A percentile compares a stretch with the other conserved stretches of the same genome.
Conservation (phyloP, 495 filamentous ascomycete species). For the Annulohypoxylon stygium region DNA sequence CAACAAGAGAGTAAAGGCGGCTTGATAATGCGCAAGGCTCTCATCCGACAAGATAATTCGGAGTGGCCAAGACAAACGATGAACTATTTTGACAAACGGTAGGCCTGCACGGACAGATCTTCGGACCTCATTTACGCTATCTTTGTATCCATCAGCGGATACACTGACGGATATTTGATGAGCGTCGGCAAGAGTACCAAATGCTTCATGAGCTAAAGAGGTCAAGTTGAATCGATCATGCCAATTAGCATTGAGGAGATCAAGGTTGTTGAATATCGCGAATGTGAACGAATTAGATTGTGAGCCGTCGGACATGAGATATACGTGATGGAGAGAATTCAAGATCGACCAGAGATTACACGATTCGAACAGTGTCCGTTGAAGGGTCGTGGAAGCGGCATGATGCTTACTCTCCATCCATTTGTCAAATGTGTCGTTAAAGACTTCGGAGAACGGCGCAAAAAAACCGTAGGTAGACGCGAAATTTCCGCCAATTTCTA, state of each 20-base stretch:
- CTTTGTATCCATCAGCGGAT: conserved; percentile 53
- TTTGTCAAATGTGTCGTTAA: conserved; percentile 73
- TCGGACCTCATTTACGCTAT: conserved; percentile 54
- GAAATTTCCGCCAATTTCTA: conserved; percentile 71
- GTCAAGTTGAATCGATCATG: conserved; percentile 86
- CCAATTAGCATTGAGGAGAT: conserved; percentile 75
- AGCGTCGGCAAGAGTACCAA: conserved; percentile 68
- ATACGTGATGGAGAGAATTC: conserved; percentile 76
- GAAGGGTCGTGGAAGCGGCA: conserved; percentile 72
- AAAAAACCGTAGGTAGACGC: conserved; percentile 57
- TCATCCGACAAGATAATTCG: conserved; percentile 79
- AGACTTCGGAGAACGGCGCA: conserved; percentile 80
- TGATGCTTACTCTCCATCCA: conserved; percentile 82
- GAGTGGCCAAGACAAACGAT: conserved; percentile 84
- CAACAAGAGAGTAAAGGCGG: conserved; percentile 78
- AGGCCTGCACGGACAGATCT: conserved; percentile 64
- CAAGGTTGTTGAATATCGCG: conserved; percentile 82
- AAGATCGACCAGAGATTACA: conserved; percentile 77
- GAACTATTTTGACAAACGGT: conserved; percentile 68
- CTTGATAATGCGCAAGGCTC: conserved; percentile 73
- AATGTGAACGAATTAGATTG: conserved; percentile 71
- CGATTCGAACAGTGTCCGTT: conserved; percentile 72
- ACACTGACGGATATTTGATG: conserved; percentile 70
- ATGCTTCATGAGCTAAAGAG: conserved; percentile 79
- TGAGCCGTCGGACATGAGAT: conserved; percentile 78